A percentile compares a stretch with the other conserved stretches of the same genome.
phyloP scores from a whole-genome alignment of 2,329 filamentous ascomycete species.

The Blumeria graminis region DNA sequence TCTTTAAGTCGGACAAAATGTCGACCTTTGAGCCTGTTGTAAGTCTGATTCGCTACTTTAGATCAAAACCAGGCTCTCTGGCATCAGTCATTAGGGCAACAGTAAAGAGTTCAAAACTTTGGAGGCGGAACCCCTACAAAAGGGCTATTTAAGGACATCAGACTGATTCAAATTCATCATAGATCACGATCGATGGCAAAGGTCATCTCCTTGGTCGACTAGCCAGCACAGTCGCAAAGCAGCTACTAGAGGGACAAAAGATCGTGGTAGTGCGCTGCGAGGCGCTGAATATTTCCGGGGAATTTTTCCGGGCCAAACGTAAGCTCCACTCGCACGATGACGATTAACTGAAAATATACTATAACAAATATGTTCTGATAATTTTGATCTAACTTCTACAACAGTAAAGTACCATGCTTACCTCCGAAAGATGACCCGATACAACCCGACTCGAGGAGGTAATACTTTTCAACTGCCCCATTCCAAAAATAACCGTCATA shows the following conservation, averaged over 20 bases:
- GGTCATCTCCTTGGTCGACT: slow-evolving; percentile 98
- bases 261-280: slow-evolving; percentile 97
- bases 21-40: slow-evolving; percentile 48
- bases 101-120: neutral
- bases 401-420: slow-evolving; percentile 99
- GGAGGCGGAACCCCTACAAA: neutral
- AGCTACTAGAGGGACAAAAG: slow-evolving; percentile 97
- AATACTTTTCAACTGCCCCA: slow-evolving; percentile 8
- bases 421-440: slow-evolving; percentile 99
- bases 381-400: slow-evolving; percentile 6
- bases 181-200: slow-evolving; percentile 99
- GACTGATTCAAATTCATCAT: slow-evolving; percentile 13
- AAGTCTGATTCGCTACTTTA: slow-evolving; percentile 20
- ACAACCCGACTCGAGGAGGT: slow-evolving; percentile 98
- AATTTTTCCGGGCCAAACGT: slow-evolving; percentile 99
- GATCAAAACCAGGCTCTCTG: neutral
- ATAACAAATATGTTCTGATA: neutral
- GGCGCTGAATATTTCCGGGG: slow-evolving; percentile 98
- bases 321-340: slow-evolving; percentile 28
- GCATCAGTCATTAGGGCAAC: too few relatives aligned
- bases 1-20: slow-evolving; percentile 26
- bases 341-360: neutral
- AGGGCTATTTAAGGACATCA: neutral
- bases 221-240: slow-evolving; percentile 94
- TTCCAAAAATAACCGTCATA: neutral